These are phyloP conservation scores for Pleurotus citrinopileatus DNA, from an alignment of 768 basidiomycete species.

Conservation along the genomic window DNA sequence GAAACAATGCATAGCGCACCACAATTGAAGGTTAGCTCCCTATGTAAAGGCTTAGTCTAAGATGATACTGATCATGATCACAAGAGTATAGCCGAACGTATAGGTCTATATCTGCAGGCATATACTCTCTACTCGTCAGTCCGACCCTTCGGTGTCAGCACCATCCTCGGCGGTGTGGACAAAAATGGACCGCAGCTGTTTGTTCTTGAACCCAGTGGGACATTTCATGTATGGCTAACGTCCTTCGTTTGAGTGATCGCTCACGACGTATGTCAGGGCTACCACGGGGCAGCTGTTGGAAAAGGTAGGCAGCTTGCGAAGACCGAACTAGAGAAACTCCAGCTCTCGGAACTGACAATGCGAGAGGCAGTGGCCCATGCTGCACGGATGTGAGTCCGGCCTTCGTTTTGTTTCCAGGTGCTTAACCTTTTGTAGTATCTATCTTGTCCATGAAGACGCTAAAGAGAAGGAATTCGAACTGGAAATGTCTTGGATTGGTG, in stretches of 20 bases:
- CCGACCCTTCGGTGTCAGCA: constrained; percentile 93
- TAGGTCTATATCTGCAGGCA: constrained; percentile 88
- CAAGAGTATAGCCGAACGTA: constrained; percentile 57
- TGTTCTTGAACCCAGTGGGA: constrained; percentile 93
- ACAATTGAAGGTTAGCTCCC: constrained; percentile 64
- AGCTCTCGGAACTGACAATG: constrained; percentile 73
- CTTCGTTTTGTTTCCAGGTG: not conserved
- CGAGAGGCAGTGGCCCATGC: constrained; percentile 90
- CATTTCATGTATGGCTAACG: constrained; percentile 67
- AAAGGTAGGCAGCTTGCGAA: constrained; percentile 98
- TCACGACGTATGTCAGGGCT: constrained; percentile 55
- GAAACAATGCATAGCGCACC: constrained; percentile 71
- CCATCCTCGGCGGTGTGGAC: constrained; percentile 88
- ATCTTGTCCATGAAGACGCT: constrained; percentile 95
- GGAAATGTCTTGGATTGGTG: constrained; percentile 95
- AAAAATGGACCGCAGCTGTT: constrained; percentile 83
- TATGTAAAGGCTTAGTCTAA: not conserved
- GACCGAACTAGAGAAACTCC: constrained; percentile 96
- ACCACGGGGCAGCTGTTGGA: constrained; percentile 94
- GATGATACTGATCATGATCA: not conserved
- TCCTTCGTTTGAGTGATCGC: not conserved
- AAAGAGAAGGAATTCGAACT: constrained; percentile 99
- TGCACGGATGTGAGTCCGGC: constrained; percentile 79
- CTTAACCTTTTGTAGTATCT: constrained; percentile 60
- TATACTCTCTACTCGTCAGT: constrained; percentile 99